Evolutionary conservation across 23 red algal genomes (phyloP), one percentile per base, ranked within the genome.

Genomic region (Gracilaria vermiculophylla): DNA sequence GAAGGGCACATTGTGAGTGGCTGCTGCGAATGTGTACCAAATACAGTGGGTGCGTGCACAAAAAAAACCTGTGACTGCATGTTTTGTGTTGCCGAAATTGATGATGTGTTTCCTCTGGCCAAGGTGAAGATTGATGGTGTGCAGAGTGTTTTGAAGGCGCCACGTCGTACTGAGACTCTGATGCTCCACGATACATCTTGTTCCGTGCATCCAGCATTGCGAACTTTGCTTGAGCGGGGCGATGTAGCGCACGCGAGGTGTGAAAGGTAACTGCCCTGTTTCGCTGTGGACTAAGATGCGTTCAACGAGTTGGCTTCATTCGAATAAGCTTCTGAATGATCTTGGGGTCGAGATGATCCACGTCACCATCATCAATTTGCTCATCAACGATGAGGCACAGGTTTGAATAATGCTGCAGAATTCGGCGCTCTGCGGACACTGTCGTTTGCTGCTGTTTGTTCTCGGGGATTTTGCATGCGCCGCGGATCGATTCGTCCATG

Each of bases 321-420:
- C 62, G 60, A 43, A 95, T 90, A 29, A 90, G 49, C 65, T 90
- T 91, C 41, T 61, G 17, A 12, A 95, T 54, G 27, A 89, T 66
- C 48, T 69, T 58, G 20, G 75, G 28, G 65, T 91, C 86, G 54
- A 90, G 75, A 39, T 95, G 93, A 47, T 95, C 93, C 19, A 95
- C 67, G 32, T 89, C 93, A 37, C 93, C 93, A 28, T 95, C 93
- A 36, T 85, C 87, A 28, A 95, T 80, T 50, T 88, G 74, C 58
- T 95, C 93, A 69, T 95, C 93, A 0, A 95, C 85, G 11, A 95
- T 50, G 40, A 95, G 56, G 56, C 86, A 95, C 21, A 95, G 69
- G 48, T 83, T 80, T 9, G 74, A 40, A 42, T 95, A 91, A 29
- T 80, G 24, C 64, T 88, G 78, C 12, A 95, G 73, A 32, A 95